These are phyloP conservation scores for Chaetomiaceae sp. DNA, from an alignment of 2,329 filamentous ascomycete species.

Conservation along the genomic window DNA sequence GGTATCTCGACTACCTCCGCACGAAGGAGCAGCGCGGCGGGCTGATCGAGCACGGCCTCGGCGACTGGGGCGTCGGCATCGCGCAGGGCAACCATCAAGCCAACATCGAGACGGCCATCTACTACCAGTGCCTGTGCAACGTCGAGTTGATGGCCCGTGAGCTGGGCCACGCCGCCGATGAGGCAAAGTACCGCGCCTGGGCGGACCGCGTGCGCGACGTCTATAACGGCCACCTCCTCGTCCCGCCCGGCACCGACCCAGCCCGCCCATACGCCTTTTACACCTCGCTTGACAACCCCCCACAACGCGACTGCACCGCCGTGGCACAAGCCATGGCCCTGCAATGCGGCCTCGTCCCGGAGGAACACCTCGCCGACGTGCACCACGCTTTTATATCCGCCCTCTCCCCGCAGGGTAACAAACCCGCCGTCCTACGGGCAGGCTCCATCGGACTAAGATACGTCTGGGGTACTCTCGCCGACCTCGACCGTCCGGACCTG, in stretches of 20 bases:
- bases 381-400: background rate
- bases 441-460: background rate
- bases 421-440: background rate
- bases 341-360: background rate
- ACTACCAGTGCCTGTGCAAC: background rate
- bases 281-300: background rate
- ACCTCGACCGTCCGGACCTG: background rate
- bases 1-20: background rate
- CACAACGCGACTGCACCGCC: background rate
- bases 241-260: background rate
- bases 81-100: background rate
- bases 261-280: background rate
- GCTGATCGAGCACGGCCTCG: background rate
- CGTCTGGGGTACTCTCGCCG: background rate
- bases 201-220: background rate
- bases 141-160: background rate
- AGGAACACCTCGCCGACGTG: background rate
- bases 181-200: background rate
- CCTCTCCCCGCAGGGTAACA: background rate
- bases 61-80: background rate
- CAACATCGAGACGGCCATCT: background rate
- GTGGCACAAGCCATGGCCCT: background rate
- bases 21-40: background rate
- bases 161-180: background rate
- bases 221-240: background rate